Evolutionary conservation across 78 protist species (phyloP).

Genomic region (Pigoraptor vietnamica): DNA sequence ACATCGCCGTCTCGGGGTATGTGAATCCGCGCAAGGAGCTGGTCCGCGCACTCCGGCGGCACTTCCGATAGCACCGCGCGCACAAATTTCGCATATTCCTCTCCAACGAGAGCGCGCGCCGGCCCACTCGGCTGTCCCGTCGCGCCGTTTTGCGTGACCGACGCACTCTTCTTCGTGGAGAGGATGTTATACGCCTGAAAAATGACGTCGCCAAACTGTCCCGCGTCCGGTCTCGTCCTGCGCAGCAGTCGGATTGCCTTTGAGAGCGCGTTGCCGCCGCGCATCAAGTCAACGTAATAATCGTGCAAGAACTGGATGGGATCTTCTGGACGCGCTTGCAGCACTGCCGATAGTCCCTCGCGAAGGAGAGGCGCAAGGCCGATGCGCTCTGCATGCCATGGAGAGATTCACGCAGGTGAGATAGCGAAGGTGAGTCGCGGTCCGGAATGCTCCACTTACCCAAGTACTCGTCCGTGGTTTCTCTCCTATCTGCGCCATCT

Average conservation of each 20-base stretch:
- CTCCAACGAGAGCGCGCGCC: neutral
- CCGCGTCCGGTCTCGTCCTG: neutral
- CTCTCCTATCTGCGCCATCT: neutral
- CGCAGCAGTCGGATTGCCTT: neutral
- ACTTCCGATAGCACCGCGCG: neutral
- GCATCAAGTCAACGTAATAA: neutral
- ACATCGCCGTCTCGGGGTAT: neutral
- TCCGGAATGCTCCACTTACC: neutral
- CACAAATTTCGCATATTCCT: neutral
- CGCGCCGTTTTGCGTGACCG: neutral
- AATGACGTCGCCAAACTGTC: neutral
- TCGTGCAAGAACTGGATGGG: neutral
- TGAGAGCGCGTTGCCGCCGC: neutral
- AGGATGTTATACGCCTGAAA: neutral
- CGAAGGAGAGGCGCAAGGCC: neutral
- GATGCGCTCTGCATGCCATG: neutral
- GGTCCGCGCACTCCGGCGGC: neutral
- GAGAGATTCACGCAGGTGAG: no score
- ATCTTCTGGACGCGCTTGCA: neutral
- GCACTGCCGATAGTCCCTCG: neutral
- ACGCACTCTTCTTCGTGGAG: neutral
- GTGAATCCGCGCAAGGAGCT: neutral
- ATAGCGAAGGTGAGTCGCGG: neutral
- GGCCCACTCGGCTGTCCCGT: neutral
- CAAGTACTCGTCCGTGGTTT: neutral